phyloP scores from a whole-genome alignment of 345 rosid species.

The Lepidium aucheri region DNA sequence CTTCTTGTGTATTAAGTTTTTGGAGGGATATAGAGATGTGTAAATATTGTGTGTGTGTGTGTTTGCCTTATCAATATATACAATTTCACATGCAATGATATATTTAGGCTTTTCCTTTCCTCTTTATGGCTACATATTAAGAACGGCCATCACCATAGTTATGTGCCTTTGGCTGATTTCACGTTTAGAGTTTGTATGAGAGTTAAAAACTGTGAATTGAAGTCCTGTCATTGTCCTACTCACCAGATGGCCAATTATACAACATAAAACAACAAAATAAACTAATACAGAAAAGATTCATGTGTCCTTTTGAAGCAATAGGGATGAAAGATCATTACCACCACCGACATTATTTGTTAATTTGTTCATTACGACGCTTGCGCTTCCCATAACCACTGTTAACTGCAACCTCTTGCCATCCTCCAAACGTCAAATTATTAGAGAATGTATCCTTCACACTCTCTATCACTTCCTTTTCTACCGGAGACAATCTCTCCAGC shows the following conservation, averaged over 20 bases:
- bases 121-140: no score
- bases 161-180: not conserved
- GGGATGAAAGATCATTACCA: conserved; percentile 23
- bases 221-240: not conserved
- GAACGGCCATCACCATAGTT: not conserved
- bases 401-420: conserved; percentile 29
- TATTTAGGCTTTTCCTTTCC: not conserved
- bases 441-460: conserved; percentile 26
- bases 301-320: conserved; percentile 16
- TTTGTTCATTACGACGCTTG: conserved; percentile 25
- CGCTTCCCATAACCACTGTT: conserved; percentile 27
- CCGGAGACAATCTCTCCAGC: conserved; percentile 22
- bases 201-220: not conserved
- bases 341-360: not conserved
- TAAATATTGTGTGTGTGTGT: conserved; percentile 15
- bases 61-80: not conserved
- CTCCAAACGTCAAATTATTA: conserved; percentile 23
- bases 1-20: conserved; percentile 16
- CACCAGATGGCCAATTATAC: not conserved
- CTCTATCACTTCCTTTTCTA: conserved; percentile 31
- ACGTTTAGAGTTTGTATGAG: not conserved
- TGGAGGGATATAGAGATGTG: not conserved
- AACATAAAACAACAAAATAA: not conserved
- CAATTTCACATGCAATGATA: conserved; percentile 14
- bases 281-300: not conserved